These are phyloP conservation scores for Cryptococcus jaspeensis DNA, from an alignment of 1,284 basidiomycete species.

Conservation along the genomic window DNA sequence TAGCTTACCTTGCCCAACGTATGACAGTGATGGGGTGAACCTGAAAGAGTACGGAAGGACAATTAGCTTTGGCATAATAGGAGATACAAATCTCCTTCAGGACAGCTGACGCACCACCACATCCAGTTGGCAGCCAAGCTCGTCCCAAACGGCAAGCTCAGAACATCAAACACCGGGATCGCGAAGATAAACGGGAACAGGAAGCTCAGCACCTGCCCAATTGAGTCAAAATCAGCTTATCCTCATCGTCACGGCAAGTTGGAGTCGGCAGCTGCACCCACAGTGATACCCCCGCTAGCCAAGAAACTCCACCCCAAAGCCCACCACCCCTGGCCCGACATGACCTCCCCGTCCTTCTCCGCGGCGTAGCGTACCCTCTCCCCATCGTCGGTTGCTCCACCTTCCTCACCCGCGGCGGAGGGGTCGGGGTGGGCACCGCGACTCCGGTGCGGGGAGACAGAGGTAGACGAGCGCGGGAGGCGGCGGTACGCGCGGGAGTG, in stretches of 20 bases:
- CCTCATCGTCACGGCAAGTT: background rate
- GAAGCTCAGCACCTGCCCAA: conserved; percentile 58
- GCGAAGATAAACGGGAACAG: conserved; percentile 88
- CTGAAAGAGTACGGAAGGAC: conserved; percentile 11
- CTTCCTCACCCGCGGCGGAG: background rate
- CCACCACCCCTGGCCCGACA: conserved; percentile 66
- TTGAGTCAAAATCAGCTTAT: conserved; percentile 1
- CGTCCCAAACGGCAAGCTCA: conserved; percentile 54
- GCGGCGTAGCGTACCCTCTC: conserved; percentile 10
- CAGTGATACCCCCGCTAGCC: conserved; percentile 69
- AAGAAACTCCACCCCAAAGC: conserved; percentile 72
- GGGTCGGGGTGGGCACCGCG: background rate
- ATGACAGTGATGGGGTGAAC: conserved; percentile 87
- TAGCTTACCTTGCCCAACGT: conserved; percentile 75
- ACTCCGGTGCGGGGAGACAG: conserved; percentile 18
- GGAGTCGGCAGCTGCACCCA: conserved; percentile 49
- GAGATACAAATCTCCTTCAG: background rate
- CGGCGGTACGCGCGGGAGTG: conserved; percentile 27
- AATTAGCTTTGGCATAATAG: conserved; percentile 1
- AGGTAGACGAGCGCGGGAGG: conserved; percentile 29
- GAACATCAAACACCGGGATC: conserved; percentile 80
- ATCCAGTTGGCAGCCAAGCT: conserved; percentile 79
- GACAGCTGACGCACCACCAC: conserved; percentile 62
- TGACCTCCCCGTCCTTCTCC: conserved; percentile 50
- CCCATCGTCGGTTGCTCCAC: conserved; percentile 6